Base-by-base conservation (phyloP, 768 basidiomycete species). In the Dioszegia hungarica region DNA sequence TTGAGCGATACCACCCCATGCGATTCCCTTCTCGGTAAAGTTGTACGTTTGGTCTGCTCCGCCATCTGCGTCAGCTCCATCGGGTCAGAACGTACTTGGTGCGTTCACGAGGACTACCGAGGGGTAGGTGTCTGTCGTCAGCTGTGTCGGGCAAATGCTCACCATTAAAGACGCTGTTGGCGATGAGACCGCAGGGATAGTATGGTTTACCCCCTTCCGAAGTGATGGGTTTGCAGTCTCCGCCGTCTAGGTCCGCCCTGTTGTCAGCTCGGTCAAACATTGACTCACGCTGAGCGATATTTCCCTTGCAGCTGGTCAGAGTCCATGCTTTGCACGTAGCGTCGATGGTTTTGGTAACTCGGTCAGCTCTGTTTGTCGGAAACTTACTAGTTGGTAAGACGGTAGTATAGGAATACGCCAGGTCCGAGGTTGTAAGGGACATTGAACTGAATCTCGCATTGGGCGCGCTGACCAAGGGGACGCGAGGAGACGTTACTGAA, bases 91-190 rank as follows among this genome's bases (percentile, higher is more conserved):
- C 51, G 76, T 77, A 46, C 81, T 79, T 6, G 79, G 64, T 5
- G 84, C 79, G 67, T 85, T 85, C 33, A 83, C 70, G 15, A 86
- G 76, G 14, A 79, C 72, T 37, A 89, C 85, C 36, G 81, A 81
- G 28, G 82, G 80, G 74, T 86, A 89, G 1, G 92, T 90, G 72
- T 97, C 93, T 94, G 65, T 25, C 20, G n/a, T 57, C 28, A 61
- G 52, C 27, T 12, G 36, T 14, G 34, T 17, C 11, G 20, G 33
- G 20, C 24, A 11, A 24, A 5, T 8, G 63, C 83, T 33, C 46
- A 89, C 91, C 93, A 70, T 99, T 99, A 80, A 97, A 99, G 10
- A 91, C 36, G 1, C 91, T 95, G 78, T 99, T 99, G 41, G 95
- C 95, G 62, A 99, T 94, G 62, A 99, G 80, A 37, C 95, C 95